Evolutionary conservation across 108 stramenopile genomes (phyloP), one percentile per base, ranked within the genome.

Genomic region (Conticribra guillardii): DNA sequence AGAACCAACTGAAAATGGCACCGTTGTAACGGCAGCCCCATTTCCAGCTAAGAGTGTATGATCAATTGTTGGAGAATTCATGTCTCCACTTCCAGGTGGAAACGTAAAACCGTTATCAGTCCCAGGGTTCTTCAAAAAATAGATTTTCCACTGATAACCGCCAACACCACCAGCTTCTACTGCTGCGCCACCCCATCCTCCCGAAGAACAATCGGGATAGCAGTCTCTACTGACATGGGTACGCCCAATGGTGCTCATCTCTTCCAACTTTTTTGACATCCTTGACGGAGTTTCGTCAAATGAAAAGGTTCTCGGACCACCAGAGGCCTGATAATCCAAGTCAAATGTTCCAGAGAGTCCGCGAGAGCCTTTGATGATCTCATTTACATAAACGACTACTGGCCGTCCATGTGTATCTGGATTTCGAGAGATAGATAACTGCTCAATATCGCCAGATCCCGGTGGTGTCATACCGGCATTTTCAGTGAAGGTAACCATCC

Each of bases 71-170:
- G 87, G 85, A 8, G 87, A 45, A 49, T 86, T 68, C n/a, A 93
- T 67, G 58, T 83, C 69, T n/a, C 93, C 93, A 48, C 89, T 79
- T 49, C 92, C 91, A 26, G 91, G 86, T 2, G 91, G 92, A 75
- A 93, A 93, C 22, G 92, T 84, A 46, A 72, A 50, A 16, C 92
- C 92, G 23, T 78, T 64, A 65, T 64, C 71, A 31, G 67, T 68
- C 45, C 93, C 93, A 19, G 84, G 85, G 48, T 91, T 89, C 55
- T 76, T 57, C 31, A 92, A 67, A 71, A 92, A 95, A 44, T 54
- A 59, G 47, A 93, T 74, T 21, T 67, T 83, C 94, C 94, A 95
- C 33, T 83, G 78, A 58, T 85, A 85, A 4, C 94, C 94, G 27
- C 94, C 94, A 17, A 32, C 26, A n/a, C 84, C 77, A 22, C 81